Evolutionary conservation across 148 eudicot species (phyloP).

Genomic region (Rhododendron henanense): DNA sequence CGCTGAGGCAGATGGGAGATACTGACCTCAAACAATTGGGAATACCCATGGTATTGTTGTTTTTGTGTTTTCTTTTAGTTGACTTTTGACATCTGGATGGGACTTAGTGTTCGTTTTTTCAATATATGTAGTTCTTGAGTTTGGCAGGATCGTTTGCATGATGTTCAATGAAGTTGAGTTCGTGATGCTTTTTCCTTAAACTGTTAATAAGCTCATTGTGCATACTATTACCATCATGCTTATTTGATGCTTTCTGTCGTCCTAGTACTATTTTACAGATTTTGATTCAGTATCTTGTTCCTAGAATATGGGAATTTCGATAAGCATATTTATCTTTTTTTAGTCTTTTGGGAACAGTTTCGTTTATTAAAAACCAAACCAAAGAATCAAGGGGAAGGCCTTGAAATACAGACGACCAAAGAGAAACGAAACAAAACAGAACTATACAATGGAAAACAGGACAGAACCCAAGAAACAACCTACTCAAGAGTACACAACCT

Average conservation of each 20-base stretch:
- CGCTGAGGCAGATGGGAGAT: slow-evolving; percentile 5
- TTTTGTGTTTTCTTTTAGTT: not conserved
- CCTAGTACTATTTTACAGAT: not conserved
- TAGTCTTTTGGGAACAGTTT: not conserved
- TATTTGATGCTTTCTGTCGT: not conserved
- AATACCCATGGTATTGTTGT: not conserved
- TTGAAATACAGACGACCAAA: not conserved
- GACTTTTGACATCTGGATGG: not conserved
- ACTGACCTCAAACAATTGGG: not conserved
- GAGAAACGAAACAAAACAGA: not conserved
- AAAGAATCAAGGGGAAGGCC: not conserved
- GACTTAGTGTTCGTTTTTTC: not conserved
- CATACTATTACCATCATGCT: not conserved
- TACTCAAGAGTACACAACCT: not conserved
- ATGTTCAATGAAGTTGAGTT: not conserved
- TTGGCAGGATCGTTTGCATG: not conserved
- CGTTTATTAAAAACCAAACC: too few species aligned
- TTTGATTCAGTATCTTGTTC: not conserved
- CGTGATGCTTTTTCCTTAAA: not conserved
- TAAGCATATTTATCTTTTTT: not conserved
- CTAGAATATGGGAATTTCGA: not conserved
- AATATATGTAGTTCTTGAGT: not conserved
- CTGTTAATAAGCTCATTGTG: not conserved
- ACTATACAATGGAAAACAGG: not conserved
- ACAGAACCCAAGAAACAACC: not conserved